Evolutionary conservation across 2,329 filamentous ascomycete species (phyloP).

Genomic region (Curvularia eragrostidis): DNA sequence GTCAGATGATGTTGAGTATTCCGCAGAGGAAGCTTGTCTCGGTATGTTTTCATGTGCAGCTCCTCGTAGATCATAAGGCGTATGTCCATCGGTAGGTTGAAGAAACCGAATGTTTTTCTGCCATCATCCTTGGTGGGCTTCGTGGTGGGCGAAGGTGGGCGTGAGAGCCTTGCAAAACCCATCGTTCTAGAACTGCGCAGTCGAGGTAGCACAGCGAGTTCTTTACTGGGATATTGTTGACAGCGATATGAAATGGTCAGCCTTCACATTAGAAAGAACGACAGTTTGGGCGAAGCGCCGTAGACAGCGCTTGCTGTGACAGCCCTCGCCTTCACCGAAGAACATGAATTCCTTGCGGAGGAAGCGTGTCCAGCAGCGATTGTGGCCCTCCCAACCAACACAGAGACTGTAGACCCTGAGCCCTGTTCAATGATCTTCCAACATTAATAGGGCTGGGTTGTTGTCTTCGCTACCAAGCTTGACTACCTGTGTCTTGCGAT

Average conservation of each 20-base stretch:
- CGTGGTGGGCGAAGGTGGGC: neutral
- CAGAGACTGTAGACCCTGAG: neutral
- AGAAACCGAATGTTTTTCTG: conserved; percentile 27
- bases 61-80: conserved; percentile 24
- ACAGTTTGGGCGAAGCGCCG: neutral
- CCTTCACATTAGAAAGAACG: neutral
- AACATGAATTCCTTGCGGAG: neutral
- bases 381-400: neutral
- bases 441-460: neutral
- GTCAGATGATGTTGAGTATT: neutral
- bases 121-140: neutral
- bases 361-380: neutral
- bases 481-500: neutral
- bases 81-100: conserved; percentile 24
- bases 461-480: neutral
- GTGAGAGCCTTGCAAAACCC: neutral
- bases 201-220: neutral
- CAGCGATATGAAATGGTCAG: neutral
- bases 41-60: neutral
- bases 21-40: neutral
- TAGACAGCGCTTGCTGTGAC: neutral
- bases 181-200: neutral
- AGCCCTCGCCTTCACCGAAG: neutral
- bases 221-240: neutral
- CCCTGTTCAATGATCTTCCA: neutral